Conservation (phyloP, 2,329 filamentous ascomycete species). For the Allantophomopsis cytisporea region DNA sequence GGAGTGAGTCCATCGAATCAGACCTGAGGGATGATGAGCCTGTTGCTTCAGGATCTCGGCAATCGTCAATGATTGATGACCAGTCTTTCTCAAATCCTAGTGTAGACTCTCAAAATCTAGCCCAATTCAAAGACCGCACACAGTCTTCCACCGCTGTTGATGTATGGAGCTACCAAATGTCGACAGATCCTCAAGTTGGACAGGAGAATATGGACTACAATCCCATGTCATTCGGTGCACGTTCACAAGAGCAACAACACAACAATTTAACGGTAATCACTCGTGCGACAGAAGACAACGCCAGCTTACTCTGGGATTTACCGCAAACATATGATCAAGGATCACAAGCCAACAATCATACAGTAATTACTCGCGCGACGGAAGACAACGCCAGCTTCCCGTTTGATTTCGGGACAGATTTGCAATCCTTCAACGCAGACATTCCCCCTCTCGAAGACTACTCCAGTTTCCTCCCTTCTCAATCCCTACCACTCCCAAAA, state of each 20-base stretch:
- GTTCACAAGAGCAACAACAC: constrained; percentile 1
- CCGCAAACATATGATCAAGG: neutral
- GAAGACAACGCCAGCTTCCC: constrained; percentile 39
- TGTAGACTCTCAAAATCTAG: neutral
- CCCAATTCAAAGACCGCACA: neutral
- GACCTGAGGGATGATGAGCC: constrained; percentile 13
- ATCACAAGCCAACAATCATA: constrained; percentile 16
- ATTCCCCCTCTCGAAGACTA: constrained; percentile 15
- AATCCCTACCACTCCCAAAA: constrained; percentile 26
- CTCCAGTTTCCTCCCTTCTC: constrained; percentile 13
- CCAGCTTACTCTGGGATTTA: constrained; percentile 33
- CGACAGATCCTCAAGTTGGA: neutral
- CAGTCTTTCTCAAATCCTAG: no score
- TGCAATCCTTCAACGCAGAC: constrained; percentile 14
- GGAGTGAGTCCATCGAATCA: constrained; percentile 28
- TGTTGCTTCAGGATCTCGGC: neutral
- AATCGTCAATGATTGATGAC: no score
- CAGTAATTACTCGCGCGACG: constrained; percentile 36
- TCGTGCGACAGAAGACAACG: constrained; percentile 35
- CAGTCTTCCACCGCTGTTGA: neutral
- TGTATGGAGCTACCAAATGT: constrained; percentile 1
- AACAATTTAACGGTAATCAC: constrained; percentile 34
- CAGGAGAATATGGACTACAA: neutral
- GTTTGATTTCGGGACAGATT: constrained; percentile 20
- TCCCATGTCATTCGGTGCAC: neutral